Conservation (phyloP, 1,139 yeast species). For the Scheffersomyces illinoinensis region DNA sequence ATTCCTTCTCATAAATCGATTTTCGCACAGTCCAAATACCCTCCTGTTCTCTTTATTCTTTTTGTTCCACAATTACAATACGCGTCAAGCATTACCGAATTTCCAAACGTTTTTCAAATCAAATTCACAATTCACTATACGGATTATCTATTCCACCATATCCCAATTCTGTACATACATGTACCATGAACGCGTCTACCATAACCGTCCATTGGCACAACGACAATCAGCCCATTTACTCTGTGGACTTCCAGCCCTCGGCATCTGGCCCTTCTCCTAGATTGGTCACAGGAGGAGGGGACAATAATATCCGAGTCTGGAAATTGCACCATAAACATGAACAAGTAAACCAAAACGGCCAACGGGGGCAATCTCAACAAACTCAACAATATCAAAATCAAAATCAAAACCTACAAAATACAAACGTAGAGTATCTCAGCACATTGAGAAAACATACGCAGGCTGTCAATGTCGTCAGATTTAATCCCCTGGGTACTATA, state of each 20-base stretch:
- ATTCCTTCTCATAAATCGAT: background rate
- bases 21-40: background rate
- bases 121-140: background rate
- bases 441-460: slow-evolving; percentile 87
- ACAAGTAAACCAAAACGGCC: slow-evolving; percentile 1
- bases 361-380: background rate
- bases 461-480: slow-evolving; percentile 90
- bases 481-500: slow-evolving; percentile 62
- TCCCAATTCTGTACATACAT: background rate
- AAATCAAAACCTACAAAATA: background rate
- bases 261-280: slow-evolving; percentile 30
- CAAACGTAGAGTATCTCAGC: slow-evolving; percentile 63
- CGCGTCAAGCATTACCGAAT: background rate
- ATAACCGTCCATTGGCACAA: slow-evolving; percentile 82
- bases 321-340: slow-evolving; percentile 14
- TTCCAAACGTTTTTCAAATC: background rate
- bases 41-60: background rate
- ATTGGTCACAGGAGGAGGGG: slow-evolving; percentile 93
- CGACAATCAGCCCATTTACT: slow-evolving; percentile 78
- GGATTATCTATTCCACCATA: background rate
- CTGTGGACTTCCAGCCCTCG: slow-evolving; percentile 73
- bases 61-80: background rate
- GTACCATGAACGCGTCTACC: slow-evolving; percentile 56
- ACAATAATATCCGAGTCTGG: slow-evolving; percentile 82
- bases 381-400: background rate